Conservation (phyloP, 805 yeast species). For the Dipodascus geniculatus region DNA sequence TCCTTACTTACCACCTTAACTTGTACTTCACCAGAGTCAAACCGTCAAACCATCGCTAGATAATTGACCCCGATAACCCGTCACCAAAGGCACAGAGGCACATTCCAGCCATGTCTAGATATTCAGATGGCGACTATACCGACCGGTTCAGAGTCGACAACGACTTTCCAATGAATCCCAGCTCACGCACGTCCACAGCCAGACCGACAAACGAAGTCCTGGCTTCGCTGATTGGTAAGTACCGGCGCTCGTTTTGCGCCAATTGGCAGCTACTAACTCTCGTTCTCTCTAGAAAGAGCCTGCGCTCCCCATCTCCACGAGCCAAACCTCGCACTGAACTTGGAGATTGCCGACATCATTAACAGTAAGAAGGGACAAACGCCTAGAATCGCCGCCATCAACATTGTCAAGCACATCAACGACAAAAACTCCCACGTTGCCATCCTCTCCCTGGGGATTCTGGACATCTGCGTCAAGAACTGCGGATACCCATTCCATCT, state of each 20-base stretch:
- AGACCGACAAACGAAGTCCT: slow-evolving; percentile 4
- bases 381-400: slow-evolving; percentile 86
- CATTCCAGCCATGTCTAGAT: slow-evolving; percentile 5
- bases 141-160: slow-evolving; percentile 23
- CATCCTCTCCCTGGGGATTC: slow-evolving; percentile 58
- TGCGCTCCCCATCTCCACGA: slow-evolving; percentile 72
- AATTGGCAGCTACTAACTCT: too few species aligned
- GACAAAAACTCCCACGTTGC: slow-evolving; percentile 76
- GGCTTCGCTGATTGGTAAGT: slow-evolving; percentile 6
- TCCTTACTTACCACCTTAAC: slow-evolving; percentile 4
- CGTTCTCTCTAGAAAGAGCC: slow-evolving; percentile 49
- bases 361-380: slow-evolving; percentile 84
- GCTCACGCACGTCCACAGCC: not conserved
- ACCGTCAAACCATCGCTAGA: not conserved
- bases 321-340: slow-evolving; percentile 78
- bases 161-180: slow-evolving; percentile 3
- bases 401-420: slow-evolving; percentile 72
- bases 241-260: too few species aligned
- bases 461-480: slow-evolving; percentile 89
- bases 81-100: not conserved
- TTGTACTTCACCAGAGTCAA: not conserved
- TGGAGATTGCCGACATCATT: slow-evolving; percentile 88
- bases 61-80: not conserved
- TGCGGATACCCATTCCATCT: slow-evolving; percentile 96
- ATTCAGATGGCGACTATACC: slow-evolving; percentile 15